Evolutionary conservation across 257 asterid species (phyloP).

Genomic region (Solanum bulbocastanum): DNA sequence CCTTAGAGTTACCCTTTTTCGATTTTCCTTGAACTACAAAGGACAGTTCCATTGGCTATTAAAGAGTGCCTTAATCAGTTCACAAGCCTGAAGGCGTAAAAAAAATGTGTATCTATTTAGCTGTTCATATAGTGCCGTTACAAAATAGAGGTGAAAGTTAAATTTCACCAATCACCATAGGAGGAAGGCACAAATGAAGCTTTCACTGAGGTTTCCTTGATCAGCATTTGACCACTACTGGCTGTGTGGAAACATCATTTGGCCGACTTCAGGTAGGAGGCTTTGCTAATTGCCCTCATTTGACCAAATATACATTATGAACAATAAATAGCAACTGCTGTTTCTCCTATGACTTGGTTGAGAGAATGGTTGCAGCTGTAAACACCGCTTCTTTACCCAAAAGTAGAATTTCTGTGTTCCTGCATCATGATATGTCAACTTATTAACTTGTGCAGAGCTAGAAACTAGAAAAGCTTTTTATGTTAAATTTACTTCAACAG

Average conservation of each 20-base stretch:
- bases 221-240: background rate
- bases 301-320: background rate
- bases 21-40: background rate
- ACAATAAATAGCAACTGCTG: background rate
- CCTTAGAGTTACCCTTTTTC: background rate
- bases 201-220: background rate
- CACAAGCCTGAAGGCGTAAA: background rate
- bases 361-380: constrained; percentile 60
- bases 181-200: background rate
- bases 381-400: constrained; percentile 56
- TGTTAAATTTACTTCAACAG: background rate
- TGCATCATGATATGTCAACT: constrained; percentile 18
- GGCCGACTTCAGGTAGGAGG: background rate
- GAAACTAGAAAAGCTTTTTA: background rate
- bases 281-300: background rate
- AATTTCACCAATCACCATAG: background rate
- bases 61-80: background rate
- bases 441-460: background rate
- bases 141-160: background rate
- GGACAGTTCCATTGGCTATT: background rate
- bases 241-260: background rate
- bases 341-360: constrained; percentile 20
- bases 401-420: constrained; percentile 29
- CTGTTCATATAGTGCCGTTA: background rate
- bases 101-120: background rate